Evolutionary conservation across 768 basidiomycete species (phyloP).

Genomic region (Collybia sp.): DNA sequence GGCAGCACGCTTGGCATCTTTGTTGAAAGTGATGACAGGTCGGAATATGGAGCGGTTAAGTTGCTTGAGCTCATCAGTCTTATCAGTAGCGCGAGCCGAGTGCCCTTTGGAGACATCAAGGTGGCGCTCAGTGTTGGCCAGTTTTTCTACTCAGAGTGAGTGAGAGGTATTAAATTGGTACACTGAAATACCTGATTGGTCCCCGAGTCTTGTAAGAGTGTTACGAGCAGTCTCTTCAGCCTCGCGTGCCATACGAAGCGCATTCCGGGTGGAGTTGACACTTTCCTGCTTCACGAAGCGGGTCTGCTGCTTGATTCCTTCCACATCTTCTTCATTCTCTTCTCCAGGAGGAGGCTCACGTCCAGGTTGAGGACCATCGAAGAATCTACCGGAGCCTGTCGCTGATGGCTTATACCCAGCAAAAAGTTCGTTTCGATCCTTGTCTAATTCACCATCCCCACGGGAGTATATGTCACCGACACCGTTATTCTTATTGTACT

Average conservation of each 20-base stretch:
- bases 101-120: slow-evolving; percentile 90
- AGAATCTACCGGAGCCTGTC: slow-evolving; percentile 59
- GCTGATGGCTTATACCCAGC: slow-evolving; percentile 65
- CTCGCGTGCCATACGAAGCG: slow-evolving; percentile 88
- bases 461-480: slow-evolving; percentile 67
- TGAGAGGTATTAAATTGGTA: neutral
- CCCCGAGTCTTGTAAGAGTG: slow-evolving; percentile 78
- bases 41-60: slow-evolving; percentile 95
- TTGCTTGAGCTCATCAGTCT: slow-evolving; percentile 88
- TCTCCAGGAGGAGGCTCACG: slow-evolving; percentile 53
- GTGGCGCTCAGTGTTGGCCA: slow-evolving; percentile 94
- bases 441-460: slow-evolving; percentile 52
- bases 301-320: slow-evolving; percentile 93
- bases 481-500: slow-evolving; percentile 46
- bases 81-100: slow-evolving; percentile 85
- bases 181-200: slow-evolving; percentile 80
- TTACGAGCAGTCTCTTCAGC: slow-evolving; percentile 93
- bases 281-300: slow-evolving; percentile 88
- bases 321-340: slow-evolving; percentile 83
- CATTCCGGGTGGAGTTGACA: slow-evolving; percentile 86
- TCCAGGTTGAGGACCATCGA: slow-evolving; percentile 52
- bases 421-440: slow-evolving; percentile 71
- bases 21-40: slow-evolving; percentile 90
- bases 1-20: slow-evolving; percentile 83
- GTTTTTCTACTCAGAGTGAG: slow-evolving; percentile 49